Percentiles rank a stretch among this genome's conserved stretches.
Conservation (phyloP, 768 basidiomycete genomes). For the Tulasnella sp. region DNA sequence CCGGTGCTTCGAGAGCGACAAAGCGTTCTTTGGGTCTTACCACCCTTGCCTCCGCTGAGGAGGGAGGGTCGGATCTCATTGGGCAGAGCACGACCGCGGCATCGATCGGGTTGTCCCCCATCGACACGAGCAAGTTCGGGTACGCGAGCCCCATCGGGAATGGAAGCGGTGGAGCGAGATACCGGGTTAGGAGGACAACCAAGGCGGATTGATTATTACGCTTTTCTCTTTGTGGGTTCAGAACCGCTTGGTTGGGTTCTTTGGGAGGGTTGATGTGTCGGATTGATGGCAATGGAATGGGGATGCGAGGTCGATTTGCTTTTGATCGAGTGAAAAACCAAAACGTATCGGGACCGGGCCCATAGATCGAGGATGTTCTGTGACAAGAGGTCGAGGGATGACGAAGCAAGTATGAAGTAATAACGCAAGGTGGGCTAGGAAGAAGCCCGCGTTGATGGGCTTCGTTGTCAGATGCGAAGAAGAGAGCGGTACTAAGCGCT, state of each 20-base stretch:
- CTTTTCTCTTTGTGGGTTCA: neutral
- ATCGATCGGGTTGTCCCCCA: neutral
- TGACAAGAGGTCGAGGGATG: neutral
- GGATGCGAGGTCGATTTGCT: neutral
- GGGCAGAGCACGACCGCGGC: neutral
- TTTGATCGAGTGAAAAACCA: neutral
- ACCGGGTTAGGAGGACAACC: neutral
- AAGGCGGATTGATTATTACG: neutral
- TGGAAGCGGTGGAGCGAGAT: neutral
- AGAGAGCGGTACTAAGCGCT: neutral
- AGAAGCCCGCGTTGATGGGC: neutral
- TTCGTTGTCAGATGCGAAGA: neutral
- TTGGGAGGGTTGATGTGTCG: neutral
- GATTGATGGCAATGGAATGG: neutral
- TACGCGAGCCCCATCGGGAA: neutral
- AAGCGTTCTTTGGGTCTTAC: slow-evolving; percentile 13
- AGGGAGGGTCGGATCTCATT: neutral
- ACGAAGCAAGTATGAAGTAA: neutral
- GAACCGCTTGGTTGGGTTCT: neutral
- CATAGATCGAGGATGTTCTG: neutral
- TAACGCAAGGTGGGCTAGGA: neutral
- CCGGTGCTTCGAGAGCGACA: slow-evolving; percentile 16
- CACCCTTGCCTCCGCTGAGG: neutral
- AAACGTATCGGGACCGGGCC: neutral
- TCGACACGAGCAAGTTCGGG: neutral